Evolutionary conservation across 2,329 filamentous ascomycete genomes (phyloP).

Genomic region (Epichloe bromicola): DNA sequence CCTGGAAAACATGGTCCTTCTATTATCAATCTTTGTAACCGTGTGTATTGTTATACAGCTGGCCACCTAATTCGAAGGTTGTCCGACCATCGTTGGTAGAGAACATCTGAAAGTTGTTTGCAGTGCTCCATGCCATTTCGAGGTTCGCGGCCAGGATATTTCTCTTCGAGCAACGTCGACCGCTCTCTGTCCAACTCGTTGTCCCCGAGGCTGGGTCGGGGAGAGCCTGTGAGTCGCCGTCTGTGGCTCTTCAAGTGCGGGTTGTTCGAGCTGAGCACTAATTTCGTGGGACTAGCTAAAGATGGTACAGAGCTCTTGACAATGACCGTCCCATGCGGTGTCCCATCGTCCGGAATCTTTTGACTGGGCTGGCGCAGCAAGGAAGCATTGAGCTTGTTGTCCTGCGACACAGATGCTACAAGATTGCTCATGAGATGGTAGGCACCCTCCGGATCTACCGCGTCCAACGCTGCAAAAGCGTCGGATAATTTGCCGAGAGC

Average conservation of each 20-base stretch:
- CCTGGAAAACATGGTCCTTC: background rate
- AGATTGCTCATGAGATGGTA: conserved; percentile 73
- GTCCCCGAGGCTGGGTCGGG: conserved; percentile 25
- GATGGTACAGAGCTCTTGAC: conserved; percentile 37
- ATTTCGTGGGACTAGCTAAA: conserved; percentile 41
- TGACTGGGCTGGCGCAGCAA: conserved; percentile 29
- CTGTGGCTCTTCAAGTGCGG: conserved; percentile 73
- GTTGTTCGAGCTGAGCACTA: conserved; percentile 69
- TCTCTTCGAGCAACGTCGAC: conserved; percentile 33
- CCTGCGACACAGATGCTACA: conserved; percentile 57
- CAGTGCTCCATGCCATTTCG: conserved; percentile 80
- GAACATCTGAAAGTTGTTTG: conserved; percentile 74
- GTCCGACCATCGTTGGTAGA: conserved; percentile 84
- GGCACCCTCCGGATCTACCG: conserved; percentile 79
- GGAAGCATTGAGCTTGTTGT: conserved; percentile 48
- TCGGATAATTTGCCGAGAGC: conserved; percentile 73
- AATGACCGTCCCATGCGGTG: conserved; percentile 42
- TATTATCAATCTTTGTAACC: background rate
- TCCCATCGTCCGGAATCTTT: conserved; percentile 30
- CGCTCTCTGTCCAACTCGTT: conserved; percentile 35
- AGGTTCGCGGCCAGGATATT: conserved; percentile 40
- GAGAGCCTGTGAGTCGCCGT: conserved; percentile 42
- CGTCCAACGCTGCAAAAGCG: conserved; percentile 73
- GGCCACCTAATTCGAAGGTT: conserved; percentile 64
- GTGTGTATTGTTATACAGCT: conserved; percentile 16